Percentiles rank a stretch among this genome's conserved stretches.
phyloP scores from a whole-genome alignment of 1,284 basidiomycete genomes.

The Pholiota adiposa region DNA sequence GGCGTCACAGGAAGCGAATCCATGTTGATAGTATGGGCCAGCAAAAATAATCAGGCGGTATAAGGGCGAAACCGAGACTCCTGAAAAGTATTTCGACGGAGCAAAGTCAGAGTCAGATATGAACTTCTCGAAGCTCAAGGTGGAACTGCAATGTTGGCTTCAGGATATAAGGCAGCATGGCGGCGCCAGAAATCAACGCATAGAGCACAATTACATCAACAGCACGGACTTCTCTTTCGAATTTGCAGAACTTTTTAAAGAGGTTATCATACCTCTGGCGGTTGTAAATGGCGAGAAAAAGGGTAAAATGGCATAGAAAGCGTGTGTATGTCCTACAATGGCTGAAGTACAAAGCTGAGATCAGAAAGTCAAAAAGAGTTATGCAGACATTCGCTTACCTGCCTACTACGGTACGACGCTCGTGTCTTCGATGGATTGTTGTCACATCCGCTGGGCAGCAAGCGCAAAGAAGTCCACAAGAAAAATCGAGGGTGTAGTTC shows the following conservation, averaged over 20 bases:
- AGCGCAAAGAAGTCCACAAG: slow-evolving; percentile 1
- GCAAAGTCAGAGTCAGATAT: slow-evolving; percentile 5
- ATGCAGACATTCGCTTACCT: not conserved
- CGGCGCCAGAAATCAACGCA: slow-evolving; percentile 4
- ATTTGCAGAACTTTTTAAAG: slow-evolving; percentile 1
- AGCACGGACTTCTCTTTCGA: slow-evolving; percentile 5
- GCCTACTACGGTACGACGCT: not conserved
- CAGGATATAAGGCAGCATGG: slow-evolving; percentile 12
- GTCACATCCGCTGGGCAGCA: slow-evolving; percentile 5
- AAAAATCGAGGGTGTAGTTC: not conserved
- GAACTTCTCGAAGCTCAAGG: slow-evolving; percentile 18
- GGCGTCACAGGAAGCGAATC: slow-evolving; percentile 38
- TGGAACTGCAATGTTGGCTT: slow-evolving; percentile 6
- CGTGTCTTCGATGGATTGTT: not conserved
- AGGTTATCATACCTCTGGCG: slow-evolving; percentile 9
- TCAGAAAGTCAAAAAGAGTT: not conserved
- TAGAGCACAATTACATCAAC: slow-evolving; percentile 10
- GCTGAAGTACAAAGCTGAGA: not conserved
- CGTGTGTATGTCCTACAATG: not conserved
- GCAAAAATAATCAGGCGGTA: slow-evolving; percentile 2
- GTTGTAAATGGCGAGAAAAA: not conserved
- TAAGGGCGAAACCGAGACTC: slow-evolving; percentile 6
- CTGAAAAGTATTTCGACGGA: slow-evolving; percentile 4
- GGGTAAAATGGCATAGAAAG: not conserved
- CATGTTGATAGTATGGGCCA: slow-evolving; percentile 11